Evolutionary conservation across 2,329 filamentous ascomycete genomes (phyloP), one percentile per base, ranked within the genome.

Genomic region (Ascochyta rabiei): DNA sequence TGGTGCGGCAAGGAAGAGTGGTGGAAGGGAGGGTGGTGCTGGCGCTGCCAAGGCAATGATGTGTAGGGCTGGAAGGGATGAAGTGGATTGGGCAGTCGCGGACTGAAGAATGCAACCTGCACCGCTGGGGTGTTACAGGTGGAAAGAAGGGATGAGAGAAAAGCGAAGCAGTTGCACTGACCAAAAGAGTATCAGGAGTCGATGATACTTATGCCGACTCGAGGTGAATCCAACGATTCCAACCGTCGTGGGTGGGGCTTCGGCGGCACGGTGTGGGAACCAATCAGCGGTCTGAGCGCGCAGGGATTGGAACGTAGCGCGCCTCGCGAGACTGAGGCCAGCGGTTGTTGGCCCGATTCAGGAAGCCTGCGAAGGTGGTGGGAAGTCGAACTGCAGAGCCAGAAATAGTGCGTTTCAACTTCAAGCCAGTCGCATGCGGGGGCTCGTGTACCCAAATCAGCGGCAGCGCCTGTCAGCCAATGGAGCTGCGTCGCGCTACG

Each of bases 351-450:
- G 71, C 68, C 63, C 56, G 60, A 66, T 66, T 62, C 57, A 58
- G 64, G 46, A 55, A 50, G 41, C 52, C 45, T 47, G 61, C 49
- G 57, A 60, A 58, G 60, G 67, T 61, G 63, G 61, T 62, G 68
- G 62, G 62, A 61, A 64, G 61, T 66, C 66, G 66, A 63, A 57
- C 43, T 61, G 60, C 67, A 66, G 59, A 61, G 69, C 66, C 62
- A 70, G 66, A 55, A 55, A 55, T 55, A 55, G 68, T 63, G 69
- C 68, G 72, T 75, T 75, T 75, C 72, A 75, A 68, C 52, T 47
- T 46, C 35, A 30, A 55, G 52, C 52, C 52, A 55, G 46, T 55
- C 41, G 46, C 46, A 39, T 55, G 52, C 52, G 52, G 46, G 46
- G 52, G 46, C 52, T 50, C 42, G 52, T 49, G 52, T 42, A 26